Conservation (phyloP, 768 basidiomycete species). For the Trametes elegans region DNA sequence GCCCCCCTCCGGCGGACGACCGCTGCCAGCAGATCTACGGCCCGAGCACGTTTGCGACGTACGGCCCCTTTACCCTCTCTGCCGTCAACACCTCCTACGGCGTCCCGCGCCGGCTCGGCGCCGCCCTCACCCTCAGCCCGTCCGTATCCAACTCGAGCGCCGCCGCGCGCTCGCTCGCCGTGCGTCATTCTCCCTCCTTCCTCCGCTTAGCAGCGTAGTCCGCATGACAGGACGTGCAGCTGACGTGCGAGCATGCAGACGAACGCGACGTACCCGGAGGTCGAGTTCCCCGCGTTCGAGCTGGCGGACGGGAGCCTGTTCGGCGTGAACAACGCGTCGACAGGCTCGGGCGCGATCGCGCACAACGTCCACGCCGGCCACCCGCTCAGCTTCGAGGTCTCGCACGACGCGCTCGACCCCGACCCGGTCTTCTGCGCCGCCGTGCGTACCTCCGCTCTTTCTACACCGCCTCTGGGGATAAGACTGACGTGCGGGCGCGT, state of each 20-base stretch:
- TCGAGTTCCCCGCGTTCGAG: not conserved
- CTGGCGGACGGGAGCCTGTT: not conserved
- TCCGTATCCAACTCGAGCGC: not conserved
- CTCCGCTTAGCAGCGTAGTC: too few species aligned
- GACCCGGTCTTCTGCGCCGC: conserved; percentile 2
- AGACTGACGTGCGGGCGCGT: not conserved
- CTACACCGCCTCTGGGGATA: not conserved
- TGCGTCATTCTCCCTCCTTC: not conserved
- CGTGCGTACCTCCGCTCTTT: not conserved
- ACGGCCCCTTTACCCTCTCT: not conserved
- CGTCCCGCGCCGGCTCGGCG: not conserved
- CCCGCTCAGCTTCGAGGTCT: not conserved
- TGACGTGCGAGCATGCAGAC: not conserved
- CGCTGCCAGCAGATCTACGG: not conserved
- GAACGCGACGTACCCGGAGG: not conserved
- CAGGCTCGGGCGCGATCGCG: not conserved
- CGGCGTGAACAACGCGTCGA: not conserved
- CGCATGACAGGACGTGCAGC: not conserved
- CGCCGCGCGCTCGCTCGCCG: not conserved
- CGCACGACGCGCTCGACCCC: not conserved
- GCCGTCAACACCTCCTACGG: conserved; percentile 4
- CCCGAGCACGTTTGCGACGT: not conserved
- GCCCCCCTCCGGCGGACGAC: not conserved
- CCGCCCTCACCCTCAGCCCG: not conserved
- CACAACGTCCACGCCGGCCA: not conserved